Evolutionary conservation across 805 yeast genomes (phyloP), one percentile per base, ranked within the genome.

Genomic region (Pichia nanzhaoensis): DNA sequence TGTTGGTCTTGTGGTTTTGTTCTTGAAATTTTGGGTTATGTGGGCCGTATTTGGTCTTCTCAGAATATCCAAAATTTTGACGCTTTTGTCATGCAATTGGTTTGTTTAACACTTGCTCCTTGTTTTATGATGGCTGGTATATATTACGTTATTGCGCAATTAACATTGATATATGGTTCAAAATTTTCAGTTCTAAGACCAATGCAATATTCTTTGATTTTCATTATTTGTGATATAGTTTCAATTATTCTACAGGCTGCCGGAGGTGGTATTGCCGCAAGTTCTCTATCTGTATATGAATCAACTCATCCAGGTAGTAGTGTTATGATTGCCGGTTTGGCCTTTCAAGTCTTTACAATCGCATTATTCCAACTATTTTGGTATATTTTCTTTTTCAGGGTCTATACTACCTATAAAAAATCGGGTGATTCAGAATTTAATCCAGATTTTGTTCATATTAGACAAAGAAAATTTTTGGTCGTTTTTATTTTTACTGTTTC

Each of bases 61-160:
- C 51, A 57, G 37, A 57, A 74, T 51, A 47, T 59, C 41, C 36
- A 43, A 14, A 55, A 64, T 32, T 51, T 63, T 34, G 60, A 70
- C 41, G 65, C 70, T 24, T 88, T 71, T 56, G 56, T 83, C 36
- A 63, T 80, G 54, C 95, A 88, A 60, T 74, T 82, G 51, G 74
- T 80, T 45, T 70, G 81, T 55, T 65, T 87, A 45, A 85, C 91
- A 0, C 63, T 88, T 39, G 91, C 87, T 0, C 96, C 96, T 0
- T 87, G 86, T 18, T 83, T 88, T 60, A 68, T 84, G 37, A 83
- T 85, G 85, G 96, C 84, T 4, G 95, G 91, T 1, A 69, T 88
- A 3, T 89, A 88, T 64, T 82, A 74, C 52, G 68, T 80, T 44
- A 64, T 88, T 51, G 88, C 84, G 5, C 83, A 85, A 61, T 54